Evolutionary conservation across 78 protist genomes (phyloP).

Genomic region (slime mould (Dictyostelium discoideum)): DNA sequence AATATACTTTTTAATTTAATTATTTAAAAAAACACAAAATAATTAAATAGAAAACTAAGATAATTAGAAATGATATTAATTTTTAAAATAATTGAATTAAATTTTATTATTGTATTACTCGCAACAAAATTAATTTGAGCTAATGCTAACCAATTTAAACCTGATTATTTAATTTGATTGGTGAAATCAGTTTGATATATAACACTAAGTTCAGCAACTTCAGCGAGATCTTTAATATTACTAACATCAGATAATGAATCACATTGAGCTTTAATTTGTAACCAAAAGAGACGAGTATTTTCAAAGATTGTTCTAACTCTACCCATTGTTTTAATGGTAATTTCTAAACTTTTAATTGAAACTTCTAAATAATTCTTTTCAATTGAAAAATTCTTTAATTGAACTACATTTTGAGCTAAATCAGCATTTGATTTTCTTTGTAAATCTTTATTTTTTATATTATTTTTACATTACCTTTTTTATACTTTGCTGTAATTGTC

Average conservation of each 20-base stretch:
- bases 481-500: too few relatives aligned
- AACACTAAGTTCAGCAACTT: not conserved
- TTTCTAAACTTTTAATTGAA: conserved; percentile 16
- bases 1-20: too few relatives aligned
- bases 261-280: conserved; percentile 1
- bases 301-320: conserved; percentile 2
- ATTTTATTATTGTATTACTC: not conserved
- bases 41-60: too few relatives aligned
- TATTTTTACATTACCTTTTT: too few relatives aligned
- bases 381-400: not conserved
- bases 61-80: too few relatives aligned
- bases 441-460: too few relatives aligned
- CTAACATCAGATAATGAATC: not conserved
- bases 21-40: too few relatives aligned
- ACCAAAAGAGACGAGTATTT: conserved; percentile 17
- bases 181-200: not conserved
- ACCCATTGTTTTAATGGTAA: conserved; percentile 18
- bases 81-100: too few relatives aligned
- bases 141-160: not conserved
- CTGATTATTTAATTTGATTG: not conserved
- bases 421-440: conserved; percentile 40
- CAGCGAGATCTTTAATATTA: not conserved
- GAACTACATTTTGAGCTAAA: not conserved
- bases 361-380: not conserved
- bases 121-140: not conserved